Conservation (phyloP, 805 yeast species). For the Candida taoyuanica region DNA sequence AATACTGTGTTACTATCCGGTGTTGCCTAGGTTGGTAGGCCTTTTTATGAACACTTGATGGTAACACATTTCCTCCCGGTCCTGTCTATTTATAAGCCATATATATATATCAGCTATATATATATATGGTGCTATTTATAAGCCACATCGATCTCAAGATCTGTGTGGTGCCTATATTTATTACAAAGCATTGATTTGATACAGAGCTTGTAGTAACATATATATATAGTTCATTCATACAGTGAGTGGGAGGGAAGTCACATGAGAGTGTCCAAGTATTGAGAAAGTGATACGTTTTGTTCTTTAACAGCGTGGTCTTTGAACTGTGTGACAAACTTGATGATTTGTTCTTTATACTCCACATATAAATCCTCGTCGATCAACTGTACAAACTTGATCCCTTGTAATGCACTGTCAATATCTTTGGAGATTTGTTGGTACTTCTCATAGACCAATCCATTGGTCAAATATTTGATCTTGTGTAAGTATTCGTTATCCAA, state of each 20-base stretch:
- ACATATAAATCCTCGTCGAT: background rate
- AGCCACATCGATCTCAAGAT: no score
- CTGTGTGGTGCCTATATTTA: no score
- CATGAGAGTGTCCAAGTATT: slow-evolving; percentile 3
- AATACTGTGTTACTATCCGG: no score
- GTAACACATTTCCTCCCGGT: no score
- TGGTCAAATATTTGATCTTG: slow-evolving; percentile 15
- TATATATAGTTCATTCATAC: background rate
- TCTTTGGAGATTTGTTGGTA: slow-evolving; percentile 13
- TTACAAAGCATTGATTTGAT: no score
- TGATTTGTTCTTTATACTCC: background rate
- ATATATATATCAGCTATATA: no score
- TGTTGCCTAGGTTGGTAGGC: no score
- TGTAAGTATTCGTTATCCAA: slow-evolving; percentile 11
- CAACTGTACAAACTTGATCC: slow-evolving; percentile 2
- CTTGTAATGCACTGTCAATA: background rate
- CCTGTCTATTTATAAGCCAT: slow-evolving; percentile 7
- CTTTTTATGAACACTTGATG: no score
- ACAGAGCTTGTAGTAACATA: no score
- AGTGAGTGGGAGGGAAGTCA: background rate
- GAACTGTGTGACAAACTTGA: slow-evolving; percentile 2
- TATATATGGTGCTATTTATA: no score
- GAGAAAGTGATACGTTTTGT: slow-evolving; percentile 9
- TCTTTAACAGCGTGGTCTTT: slow-evolving; percentile 7
- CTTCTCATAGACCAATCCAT: slow-evolving; percentile 15